Base-by-base conservation (phyloP, 176 grass and related monocot species). In the Bromus sterilis region DNA sequence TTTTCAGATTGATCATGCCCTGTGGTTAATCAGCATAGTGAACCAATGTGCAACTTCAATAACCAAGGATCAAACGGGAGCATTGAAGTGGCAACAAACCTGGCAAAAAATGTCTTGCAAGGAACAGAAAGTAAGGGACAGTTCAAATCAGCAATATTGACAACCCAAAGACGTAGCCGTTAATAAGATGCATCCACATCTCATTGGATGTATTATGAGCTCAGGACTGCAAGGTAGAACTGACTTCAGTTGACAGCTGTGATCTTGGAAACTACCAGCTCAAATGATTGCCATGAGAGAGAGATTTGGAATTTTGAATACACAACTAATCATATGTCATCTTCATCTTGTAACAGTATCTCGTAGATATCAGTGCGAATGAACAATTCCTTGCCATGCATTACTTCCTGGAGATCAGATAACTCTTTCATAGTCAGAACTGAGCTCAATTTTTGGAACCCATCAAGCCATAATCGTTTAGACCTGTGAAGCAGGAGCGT, bases 401-500 rank as follows among this genome's bases (percentile, higher is more conserved):
- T 95, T 32, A 98, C 96, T 98, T 98, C 93, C 81, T 98, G 96
- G 65, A 95, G 91, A 90, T 98, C 96, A 68, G 96, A 91, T 32
- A 98, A 61, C 76, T 95, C 91, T 79, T 98, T 98, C 61, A 94
- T 46, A 34, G 96, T 89, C 73, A 98, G 40, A 83, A 88, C 44
- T 13, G 86, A 93, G 76, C 89, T 88, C 69, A 95, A 79, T 81
- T 87, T 98, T 86, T 89, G 86, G 74, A 98, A 98, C 29, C 96
- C 96, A 28, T 98, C 96, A 63, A 98, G 87, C 93, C 96, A 95
- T 91, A 98, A 91, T 75, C 76, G 91, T 89, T 98, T 98, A 41
- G 90, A 95, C 93, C 93, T 98, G 87, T 12, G 83, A 81, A 33
- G 11, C 55, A 11, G 21, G 55, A 73, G 31, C 74, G 49, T 57